Percentiles rank a stretch among this genome's conserved stretches.
phyloP scores from a whole-genome alignment of 164 flowering plant species.

The Magnolia sinica region DNA sequence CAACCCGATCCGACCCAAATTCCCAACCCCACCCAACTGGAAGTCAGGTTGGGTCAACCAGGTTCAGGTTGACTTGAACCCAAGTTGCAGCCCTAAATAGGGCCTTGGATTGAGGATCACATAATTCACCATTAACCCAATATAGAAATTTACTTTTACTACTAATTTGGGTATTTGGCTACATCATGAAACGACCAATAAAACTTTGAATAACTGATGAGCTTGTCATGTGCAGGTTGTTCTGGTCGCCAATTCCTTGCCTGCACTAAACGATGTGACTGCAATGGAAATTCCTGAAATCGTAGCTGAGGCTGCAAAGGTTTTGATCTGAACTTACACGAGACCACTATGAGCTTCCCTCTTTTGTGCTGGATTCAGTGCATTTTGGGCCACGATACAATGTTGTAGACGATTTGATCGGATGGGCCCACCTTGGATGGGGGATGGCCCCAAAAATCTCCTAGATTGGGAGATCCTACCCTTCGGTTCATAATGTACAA shows the following conservation, averaged over 20 bases:
- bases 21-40: too few species aligned
- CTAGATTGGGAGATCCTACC: background rate
- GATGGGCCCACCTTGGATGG: background rate
- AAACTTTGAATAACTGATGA: background rate
- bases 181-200: background rate
- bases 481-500: background rate
- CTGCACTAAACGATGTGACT: constrained; percentile 93
- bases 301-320: constrained; percentile 99
- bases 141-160: background rate
- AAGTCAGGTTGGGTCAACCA: too few species aligned
- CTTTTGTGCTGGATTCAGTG: background rate
- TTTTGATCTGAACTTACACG: constrained; percentile 11
- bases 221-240: constrained; percentile 63
- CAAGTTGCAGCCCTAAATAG: too few species aligned
- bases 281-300: constrained; percentile 98
- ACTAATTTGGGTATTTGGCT: background rate
- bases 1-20: too few species aligned
- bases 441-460: background rate
- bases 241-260: constrained; percentile 93
- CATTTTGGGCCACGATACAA: background rate
- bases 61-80: too few species aligned
- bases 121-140: background rate
- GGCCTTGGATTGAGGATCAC: background rate
- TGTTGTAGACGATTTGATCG: background rate
- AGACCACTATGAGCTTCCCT: background rate